These are phyloP conservation scores for Ampelomyces quisqualis DNA, from an alignment of 2,329 filamentous ascomycete species.

Conservation along the genomic window DNA sequence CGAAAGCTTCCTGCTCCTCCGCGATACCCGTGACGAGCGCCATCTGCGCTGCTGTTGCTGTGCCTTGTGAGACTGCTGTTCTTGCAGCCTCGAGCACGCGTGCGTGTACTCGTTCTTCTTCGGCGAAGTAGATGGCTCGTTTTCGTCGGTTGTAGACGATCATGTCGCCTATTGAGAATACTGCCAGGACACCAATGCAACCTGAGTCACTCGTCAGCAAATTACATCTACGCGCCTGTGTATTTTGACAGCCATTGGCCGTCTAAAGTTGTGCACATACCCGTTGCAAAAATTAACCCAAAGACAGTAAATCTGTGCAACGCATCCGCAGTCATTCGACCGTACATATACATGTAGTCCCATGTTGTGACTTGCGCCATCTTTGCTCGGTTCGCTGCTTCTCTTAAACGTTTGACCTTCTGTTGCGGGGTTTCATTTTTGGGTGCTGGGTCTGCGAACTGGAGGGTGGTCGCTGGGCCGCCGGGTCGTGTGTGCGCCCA, in stretches of 20 bases:
- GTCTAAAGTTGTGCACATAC: slow-evolving; percentile 42
- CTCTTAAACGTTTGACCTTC: slow-evolving; percentile 54
- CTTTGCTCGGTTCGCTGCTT: slow-evolving; percentile 51
- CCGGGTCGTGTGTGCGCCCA: slow-evolving; percentile 67
- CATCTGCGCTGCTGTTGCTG: slow-evolving; percentile 54
- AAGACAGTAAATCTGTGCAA: slow-evolving; percentile 62
- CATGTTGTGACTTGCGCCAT: slow-evolving; percentile 54
- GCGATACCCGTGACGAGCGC: slow-evolving; percentile 59
- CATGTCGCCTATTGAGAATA: slow-evolving; percentile 66
- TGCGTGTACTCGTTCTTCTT: slow-evolving; percentile 51
- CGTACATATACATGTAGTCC: slow-evolving; percentile 49
- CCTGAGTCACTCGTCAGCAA: slow-evolving; percentile 45
- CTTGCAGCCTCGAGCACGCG: slow-evolving; percentile 49
- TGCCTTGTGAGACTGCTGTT: slow-evolving; percentile 46
- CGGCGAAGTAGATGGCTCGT: slow-evolving; percentile 60
- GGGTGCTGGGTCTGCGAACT: slow-evolving; percentile 45
- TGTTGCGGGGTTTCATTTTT: slow-evolving; percentile 55
- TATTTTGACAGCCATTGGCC: slow-evolving; percentile 12
- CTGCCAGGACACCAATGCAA: slow-evolving; percentile 60
- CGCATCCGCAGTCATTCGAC: slow-evolving; percentile 54
- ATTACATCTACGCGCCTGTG: not conserved
- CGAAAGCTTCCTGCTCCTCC: slow-evolving; percentile 58
- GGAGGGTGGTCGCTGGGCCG: slow-evolving; percentile 45
- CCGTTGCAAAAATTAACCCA: slow-evolving; percentile 61
- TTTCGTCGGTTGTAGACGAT: slow-evolving; percentile 67